phyloP scores from a whole-genome alignment of 1,284 basidiomycete species.

The Boletus smithii region DNA sequence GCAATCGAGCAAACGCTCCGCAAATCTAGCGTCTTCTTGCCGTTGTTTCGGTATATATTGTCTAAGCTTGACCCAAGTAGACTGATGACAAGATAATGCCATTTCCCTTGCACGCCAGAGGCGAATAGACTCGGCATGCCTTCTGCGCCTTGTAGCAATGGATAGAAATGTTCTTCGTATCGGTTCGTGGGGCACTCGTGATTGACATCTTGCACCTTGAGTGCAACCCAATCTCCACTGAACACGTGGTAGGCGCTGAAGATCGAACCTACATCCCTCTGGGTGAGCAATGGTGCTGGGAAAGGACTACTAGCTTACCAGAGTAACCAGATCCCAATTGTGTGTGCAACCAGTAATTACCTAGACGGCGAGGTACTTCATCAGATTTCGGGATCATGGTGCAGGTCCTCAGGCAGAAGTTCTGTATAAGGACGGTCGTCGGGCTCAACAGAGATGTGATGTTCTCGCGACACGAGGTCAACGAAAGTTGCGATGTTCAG shows the following conservation, averaged over 20 bases:
- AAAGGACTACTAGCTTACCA: conserved; percentile 33
- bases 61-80: conserved; percentile 68
- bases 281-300: background rate
- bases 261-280: conserved; percentile 50
- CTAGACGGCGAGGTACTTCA: conserved; percentile 40
- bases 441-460: background rate
- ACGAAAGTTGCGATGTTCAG: conserved; percentile 5
- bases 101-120: conserved; percentile 53
- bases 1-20: conserved; percentile 69
- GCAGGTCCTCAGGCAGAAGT: background rate
- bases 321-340: conserved; percentile 54
- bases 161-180: conserved; percentile 67
- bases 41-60: conserved; percentile 51
- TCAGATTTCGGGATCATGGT: conserved; percentile 23
- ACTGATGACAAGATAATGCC: conserved; percentile 74
- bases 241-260: conserved; percentile 58
- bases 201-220: conserved; percentile 65
- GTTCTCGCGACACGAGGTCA: conserved; percentile 12
- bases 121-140: conserved; percentile 71
- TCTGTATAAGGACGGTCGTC: background rate
- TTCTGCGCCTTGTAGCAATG: conserved; percentile 63
- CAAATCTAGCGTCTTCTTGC: conserved; percentile 59
- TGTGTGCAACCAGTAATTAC: conserved; percentile 47
- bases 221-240: conserved; percentile 56
- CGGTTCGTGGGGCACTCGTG: conserved; percentile 72